These are phyloP conservation scores for Argentina anserina DNA, from an alignment of 306 rosid genomes.

Conservation along the genomic window DNA sequence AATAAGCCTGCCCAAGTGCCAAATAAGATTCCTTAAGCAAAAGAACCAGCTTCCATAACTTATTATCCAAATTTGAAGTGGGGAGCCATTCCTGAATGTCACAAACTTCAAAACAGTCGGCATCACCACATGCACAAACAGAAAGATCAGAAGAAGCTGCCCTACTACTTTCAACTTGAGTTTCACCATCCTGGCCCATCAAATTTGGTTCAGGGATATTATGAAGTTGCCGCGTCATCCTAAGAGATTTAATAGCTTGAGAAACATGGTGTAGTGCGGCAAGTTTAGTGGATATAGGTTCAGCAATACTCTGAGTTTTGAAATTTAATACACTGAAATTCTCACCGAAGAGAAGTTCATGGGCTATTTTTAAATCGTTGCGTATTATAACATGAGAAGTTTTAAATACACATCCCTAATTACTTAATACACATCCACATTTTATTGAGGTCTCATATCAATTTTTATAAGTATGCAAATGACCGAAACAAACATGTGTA, in stretches of 20 bases:
- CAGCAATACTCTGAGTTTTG: conserved; percentile 81
- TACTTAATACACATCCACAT: too few relatives aligned
- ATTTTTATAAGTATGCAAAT: too few relatives aligned
- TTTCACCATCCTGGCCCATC: conserved; percentile 43
- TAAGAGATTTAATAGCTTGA: conserved; percentile 92
- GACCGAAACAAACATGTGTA: too few relatives aligned
- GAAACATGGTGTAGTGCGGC: conserved; percentile 98
- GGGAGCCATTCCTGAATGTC: conserved; percentile 98
- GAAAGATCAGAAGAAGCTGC: conserved; percentile 56
- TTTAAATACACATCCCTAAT: too few relatives aligned
- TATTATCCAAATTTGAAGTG: conserved; percentile 77
- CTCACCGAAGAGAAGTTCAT: too few relatives aligned
- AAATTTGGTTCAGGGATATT: conserved; percentile 59
- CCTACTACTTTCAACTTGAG: conserved; percentile 27
- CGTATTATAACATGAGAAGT: too few relatives aligned
- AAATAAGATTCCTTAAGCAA: conserved; percentile 96
- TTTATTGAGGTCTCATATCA: too few relatives aligned
- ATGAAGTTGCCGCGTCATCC: conserved; percentile 92
- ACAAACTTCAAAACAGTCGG: conserved; percentile 95
- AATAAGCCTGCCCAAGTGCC: conserved; percentile 89
- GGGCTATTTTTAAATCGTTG: too few relatives aligned
- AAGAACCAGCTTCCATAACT: conserved; percentile 93
- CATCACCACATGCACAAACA: conserved; percentile 94
- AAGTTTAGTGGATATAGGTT: conserved; percentile 86
- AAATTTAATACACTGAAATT: too few relatives aligned